These are phyloP conservation scores for Leccinum fibrillosum DNA, from an alignment of 768 basidiomycete species.

Conservation along the genomic window DNA sequence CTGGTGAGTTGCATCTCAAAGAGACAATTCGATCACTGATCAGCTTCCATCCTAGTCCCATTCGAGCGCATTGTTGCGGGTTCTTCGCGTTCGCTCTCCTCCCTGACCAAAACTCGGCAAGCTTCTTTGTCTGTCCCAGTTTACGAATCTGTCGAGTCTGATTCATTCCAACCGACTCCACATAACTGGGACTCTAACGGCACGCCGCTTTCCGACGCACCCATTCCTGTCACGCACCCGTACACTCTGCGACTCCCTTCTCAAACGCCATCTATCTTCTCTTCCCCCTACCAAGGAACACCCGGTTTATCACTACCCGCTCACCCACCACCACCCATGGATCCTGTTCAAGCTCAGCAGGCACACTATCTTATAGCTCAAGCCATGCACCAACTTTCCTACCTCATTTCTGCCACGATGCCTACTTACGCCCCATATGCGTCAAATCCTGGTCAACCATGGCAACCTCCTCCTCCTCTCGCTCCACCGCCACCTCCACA, in stretches of 20 bases:
- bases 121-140: not conserved
- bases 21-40: constrained; percentile 4
- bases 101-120: constrained; percentile 10
- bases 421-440: constrained; percentile 21
- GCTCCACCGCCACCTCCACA: constrained; percentile 2
- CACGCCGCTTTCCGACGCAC: constrained; percentile 12
- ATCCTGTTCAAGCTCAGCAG: constrained; percentile 34
- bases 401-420: constrained; percentile 33
- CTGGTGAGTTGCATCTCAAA: constrained; percentile 10
- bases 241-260: constrained; percentile 17
- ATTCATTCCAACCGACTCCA: not conserved
- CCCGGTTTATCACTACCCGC: constrained; percentile 21
- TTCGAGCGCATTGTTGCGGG: constrained; percentile 1
- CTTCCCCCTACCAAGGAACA: constrained; percentile 14
- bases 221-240: constrained; percentile 21
- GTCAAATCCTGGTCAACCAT: constrained; percentile 19
- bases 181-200: not conserved
- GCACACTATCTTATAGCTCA: constrained; percentile 37
- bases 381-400: constrained; percentile 41
- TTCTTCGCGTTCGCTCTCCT: constrained; percentile 9
- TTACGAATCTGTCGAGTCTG: constrained; percentile 10
- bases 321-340: constrained; percentile 28
- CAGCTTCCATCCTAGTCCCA: constrained; percentile 7
- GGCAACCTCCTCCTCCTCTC: constrained; percentile 12
- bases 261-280: constrained; percentile 14